Base-by-base conservation (phyloP, 2,329 filamentous ascomycete genomes). In the Fusarium papillatum region DNA sequence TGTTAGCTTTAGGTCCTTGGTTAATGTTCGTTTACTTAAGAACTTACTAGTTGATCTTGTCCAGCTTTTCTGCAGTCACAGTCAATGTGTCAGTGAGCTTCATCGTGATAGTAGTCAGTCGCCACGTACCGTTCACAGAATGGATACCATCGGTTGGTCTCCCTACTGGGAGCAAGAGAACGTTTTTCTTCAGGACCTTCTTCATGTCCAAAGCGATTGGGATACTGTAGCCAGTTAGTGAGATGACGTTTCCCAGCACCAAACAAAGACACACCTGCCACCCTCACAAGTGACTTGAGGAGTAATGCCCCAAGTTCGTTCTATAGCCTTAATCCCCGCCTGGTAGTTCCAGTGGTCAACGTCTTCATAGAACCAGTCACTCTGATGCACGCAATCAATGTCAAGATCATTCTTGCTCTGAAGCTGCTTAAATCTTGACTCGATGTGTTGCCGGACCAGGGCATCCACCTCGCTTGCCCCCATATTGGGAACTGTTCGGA, bases 21-120 rank as follows among this genome's bases (percentile, higher is more conserved):
- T 7, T 0, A 11, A 5, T 0, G 3, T 11, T 5, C 4, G 0
- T 29, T 29, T 10, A 50, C 24, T 50, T 4, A 2, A 19, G 3
- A 50, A 19, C 46, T 19, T 26, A 50, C 46, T 50, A 50, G 3
- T 50, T 50, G 5, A 50, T 50, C 46, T 13, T 50, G 24, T 50
- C 24, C 3, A 50, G 9, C 16, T 50, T 50, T 29, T 50, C 46
- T 50, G 24, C 24, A 26, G 5, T 13, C 24, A 11, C 16, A 6
- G 19, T 19, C 5, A 19, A 19, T 29, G 5, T 7, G 46, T 50
- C 16, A 50, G 46, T 29, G 46, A 7, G 24, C 6, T 50, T 50
- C 16, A 29, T 24, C 16, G 3, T 26, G 46, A 13, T 50, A n/a
- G 39, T 19, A 26, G 46, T 3, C 7, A 50, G 3, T 29, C 9